Base-by-base conservation (phyloP, 2,329 filamentous ascomycete genomes). In the Phialophora chinensis region DNA sequence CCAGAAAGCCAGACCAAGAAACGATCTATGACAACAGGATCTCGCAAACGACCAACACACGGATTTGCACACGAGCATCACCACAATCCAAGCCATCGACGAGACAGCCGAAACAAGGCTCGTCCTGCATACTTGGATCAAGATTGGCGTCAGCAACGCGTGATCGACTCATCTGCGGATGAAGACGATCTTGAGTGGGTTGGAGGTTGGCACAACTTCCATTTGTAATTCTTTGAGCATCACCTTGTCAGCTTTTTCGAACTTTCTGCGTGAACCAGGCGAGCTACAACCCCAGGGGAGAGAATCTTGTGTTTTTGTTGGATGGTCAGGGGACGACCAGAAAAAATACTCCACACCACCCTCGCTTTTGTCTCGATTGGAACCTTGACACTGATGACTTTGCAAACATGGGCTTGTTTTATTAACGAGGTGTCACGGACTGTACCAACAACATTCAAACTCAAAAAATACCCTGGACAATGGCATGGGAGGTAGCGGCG, bases 171-270 rank as follows among this genome's bases (percentile, higher is more conserved):
- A 64, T 68, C 70, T 49, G 72, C 75, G 52, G 74, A 75, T 54
- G 73, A 91, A 78, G 89, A 89, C 76, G 91, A 94, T 76, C 82
- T 93, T 83, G 93, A 96, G 87, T 96, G 94, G 90, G 92, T 97
- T 88, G 93, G 93, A 84, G 92, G 91, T 82, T 96, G 91, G 88
- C 88, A 91, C 79, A 88, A 88, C 77, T 83, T 87, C 78, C 85
- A 87, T 79, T 84, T 87, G 79, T 87, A 86, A 83, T 81, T 67
- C 68, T 71, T 69, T 67, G 66, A 70, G 66, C 69, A 71, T 66
- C 59, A 63, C 57, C 38, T 64, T 65, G 63, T 61, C 62, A 64
- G 66, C 66, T 67, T 72, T 65, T 69, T 65, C 66, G 64, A 68
- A 66, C 56, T 64, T 68, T 61, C 44, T 66, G 66, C 64, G 61